Conservation (phyloP, 257 asterid genomes). For the Gynochthodes officinalis region DNA sequence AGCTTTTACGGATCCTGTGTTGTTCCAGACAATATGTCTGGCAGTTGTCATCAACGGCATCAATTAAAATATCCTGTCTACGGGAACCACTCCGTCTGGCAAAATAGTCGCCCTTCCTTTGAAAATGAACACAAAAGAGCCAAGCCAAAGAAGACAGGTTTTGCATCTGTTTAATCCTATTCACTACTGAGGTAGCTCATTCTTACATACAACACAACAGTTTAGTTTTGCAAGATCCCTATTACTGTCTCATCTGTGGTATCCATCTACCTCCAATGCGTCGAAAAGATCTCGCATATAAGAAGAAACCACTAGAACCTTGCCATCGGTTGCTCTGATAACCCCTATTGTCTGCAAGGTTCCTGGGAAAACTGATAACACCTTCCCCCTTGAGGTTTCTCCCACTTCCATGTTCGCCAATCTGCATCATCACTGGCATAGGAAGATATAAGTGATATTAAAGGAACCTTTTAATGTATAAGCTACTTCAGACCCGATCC, state of each 20-base stretch:
- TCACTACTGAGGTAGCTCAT: not conserved
- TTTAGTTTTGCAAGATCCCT: not conserved
- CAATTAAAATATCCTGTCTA: too few relatives aligned
- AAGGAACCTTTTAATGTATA: not conserved
- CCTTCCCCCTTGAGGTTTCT: conserved; percentile 42
- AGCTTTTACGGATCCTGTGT: not conserved
- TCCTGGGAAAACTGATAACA: conserved; percentile 24
- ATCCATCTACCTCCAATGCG: not conserved
- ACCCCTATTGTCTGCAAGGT: conserved; percentile 38
- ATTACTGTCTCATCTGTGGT: conserved; percentile 1
- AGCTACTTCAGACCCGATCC: conserved; percentile 46
- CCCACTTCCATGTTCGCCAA: conserved; percentile 23
- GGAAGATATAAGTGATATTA: not conserved
- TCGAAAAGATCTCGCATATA: conserved; percentile 5
- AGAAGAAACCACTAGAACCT: conserved; percentile 62
- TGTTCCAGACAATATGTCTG: not conserved
- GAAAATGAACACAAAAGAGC: not conserved
- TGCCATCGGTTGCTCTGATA: conserved; percentile 11
- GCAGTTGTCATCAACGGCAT: not conserved
- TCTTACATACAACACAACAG: conserved; percentile 4
- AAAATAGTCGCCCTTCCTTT: not conserved
- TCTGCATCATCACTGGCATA: not conserved
- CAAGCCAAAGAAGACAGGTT: not conserved
- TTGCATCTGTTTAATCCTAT: not conserved
- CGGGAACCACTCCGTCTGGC: too few relatives aligned